phyloP scores from a whole-genome alignment of 2,329 filamentous ascomycete species.

The Pseudocercospora musae region DNA sequence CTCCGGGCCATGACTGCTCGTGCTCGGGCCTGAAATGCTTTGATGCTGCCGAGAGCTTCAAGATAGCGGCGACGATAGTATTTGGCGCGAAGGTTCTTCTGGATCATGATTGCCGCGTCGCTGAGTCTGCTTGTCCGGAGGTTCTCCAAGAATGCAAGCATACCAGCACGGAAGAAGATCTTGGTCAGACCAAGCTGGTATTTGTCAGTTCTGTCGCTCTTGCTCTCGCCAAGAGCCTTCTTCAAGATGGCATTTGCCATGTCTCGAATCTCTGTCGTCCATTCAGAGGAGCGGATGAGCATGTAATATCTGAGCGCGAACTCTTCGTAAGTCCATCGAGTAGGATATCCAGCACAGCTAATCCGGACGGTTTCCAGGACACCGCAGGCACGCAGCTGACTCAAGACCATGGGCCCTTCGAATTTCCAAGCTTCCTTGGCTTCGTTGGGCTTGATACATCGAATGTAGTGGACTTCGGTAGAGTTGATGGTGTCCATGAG shows the following conservation, averaged over 20 bases:
- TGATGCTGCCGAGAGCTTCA: slow-evolving; percentile 76
- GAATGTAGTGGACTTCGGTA: slow-evolving; percentile 97
- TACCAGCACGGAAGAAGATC: slow-evolving; percentile 98
- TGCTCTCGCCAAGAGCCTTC: slow-evolving; percentile 71
- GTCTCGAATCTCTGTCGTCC: slow-evolving; percentile 88
- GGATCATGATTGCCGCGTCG: slow-evolving; percentile 93
- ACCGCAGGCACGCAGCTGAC: slow-evolving; percentile 95
- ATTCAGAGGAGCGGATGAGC: slow-evolving; percentile 82
- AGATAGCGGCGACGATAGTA: slow-evolving; percentile 92
- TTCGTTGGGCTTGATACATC: slow-evolving; percentile 98
- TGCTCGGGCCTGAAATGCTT: slow-evolving; percentile 73
- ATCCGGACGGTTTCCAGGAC: slow-evolving; percentile 97
- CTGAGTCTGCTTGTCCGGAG: slow-evolving; percentile 86
- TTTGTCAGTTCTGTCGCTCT: slow-evolving; percentile 72
- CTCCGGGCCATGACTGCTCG: slow-evolving; percentile 76
- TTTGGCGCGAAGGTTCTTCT: slow-evolving; percentile 94
- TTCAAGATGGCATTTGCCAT: slow-evolving; percentile 92
- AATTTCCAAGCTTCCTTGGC: slow-evolving; percentile 97
- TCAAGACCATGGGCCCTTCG: slow-evolving; percentile 97
- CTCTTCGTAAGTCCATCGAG: slow-evolving; percentile 97
- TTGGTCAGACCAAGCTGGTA: slow-evolving; percentile 97
- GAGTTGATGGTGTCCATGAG: slow-evolving; percentile 97
- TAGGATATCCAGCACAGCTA: slow-evolving; percentile 94
- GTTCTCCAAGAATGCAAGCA: slow-evolving; percentile 97
- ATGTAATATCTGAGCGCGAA: slow-evolving; percentile 98